A percentile compares a stretch with the other conserved stretches of the same genome.
These are phyloP conservation scores for Vitis cinerea DNA, from an alignment of 164 flowering plant species.

Conservation along the genomic window DNA sequence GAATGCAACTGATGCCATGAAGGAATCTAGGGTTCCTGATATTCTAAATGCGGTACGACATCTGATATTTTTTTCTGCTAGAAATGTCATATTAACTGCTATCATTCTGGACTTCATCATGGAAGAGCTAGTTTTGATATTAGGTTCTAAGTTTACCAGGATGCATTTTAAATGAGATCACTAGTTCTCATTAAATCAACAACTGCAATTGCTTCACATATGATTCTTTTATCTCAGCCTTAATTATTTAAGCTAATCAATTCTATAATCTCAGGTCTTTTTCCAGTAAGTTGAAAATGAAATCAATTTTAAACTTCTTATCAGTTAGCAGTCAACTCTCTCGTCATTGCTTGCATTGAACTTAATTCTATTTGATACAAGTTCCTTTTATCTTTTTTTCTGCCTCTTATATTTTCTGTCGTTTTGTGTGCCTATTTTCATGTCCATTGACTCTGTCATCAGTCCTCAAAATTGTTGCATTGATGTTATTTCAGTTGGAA, in stretches of 20 bases:
- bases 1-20: conserved; percentile 90
- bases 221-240: too few relatives aligned
- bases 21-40: conserved; percentile 75
- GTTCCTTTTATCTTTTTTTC: background rate
- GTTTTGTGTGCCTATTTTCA: background rate
- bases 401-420: background rate
- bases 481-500: conserved; percentile 28
- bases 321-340: too few relatives aligned
- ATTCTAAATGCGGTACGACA: conserved; percentile 56
- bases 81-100: background rate
- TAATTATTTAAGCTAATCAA: too few relatives aligned
- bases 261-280: too few relatives aligned
- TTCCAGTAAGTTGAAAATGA: too few relatives aligned
- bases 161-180: too few relatives aligned
- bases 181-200: too few relatives aligned
- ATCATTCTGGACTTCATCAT: background rate
- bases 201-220: too few relatives aligned
- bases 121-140: background rate
- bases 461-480: background rate
- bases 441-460: background rate
- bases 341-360: too few relatives aligned
- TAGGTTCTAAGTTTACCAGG: background rate
- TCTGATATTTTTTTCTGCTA: background rate
- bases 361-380: background rate
- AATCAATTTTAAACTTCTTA: too few relatives aligned